Conservation (phyloP, 148 eudicot species). For the Rhododendron ovatum region DNA sequence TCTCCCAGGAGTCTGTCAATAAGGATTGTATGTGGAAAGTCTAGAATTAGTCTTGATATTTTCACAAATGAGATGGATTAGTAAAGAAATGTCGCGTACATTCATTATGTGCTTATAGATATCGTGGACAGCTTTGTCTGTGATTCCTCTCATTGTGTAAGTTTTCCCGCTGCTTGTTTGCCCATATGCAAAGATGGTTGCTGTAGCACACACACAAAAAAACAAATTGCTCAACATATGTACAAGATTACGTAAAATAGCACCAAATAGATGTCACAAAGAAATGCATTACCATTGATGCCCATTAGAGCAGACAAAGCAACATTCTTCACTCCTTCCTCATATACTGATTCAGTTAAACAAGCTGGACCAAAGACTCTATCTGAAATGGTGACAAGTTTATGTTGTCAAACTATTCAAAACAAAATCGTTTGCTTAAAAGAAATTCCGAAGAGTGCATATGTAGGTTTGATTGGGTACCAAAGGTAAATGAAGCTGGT, state of each 20-base stretch:
- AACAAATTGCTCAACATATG: background rate
- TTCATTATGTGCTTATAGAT: slow-evolving; percentile 57
- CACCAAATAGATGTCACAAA: background rate
- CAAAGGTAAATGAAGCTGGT: slow-evolving; percentile 60
- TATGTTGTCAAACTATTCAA: background rate
- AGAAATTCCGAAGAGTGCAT: background rate
- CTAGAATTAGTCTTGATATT: background rate
- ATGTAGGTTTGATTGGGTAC: slow-evolving; percentile 25
- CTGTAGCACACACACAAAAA: slow-evolving; percentile 31
- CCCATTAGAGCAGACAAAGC: slow-evolving; percentile 91
- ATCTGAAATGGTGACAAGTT: slow-evolving; percentile 40
- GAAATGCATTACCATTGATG: slow-evolving; percentile 64
- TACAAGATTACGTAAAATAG: background rate
- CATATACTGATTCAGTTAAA: slow-evolving; percentile 69
- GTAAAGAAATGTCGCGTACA: slow-evolving; percentile 29
- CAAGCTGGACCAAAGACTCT: slow-evolving; percentile 73
- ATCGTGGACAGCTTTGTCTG: slow-evolving; percentile 76
- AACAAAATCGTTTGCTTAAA: background rate
- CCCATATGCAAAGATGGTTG: slow-evolving; percentile 94
- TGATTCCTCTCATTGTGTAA: slow-evolving; percentile 90
- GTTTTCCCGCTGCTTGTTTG: slow-evolving; percentile 99
- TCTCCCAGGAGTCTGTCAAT: slow-evolving; percentile 75
- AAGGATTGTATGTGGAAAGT: slow-evolving; percentile 1
- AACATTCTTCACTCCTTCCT: slow-evolving; percentile 85
- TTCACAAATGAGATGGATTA: background rate